phyloP scores from a whole-genome alignment of 78 protist species.

The Dictyostelium purpureum region DNA sequence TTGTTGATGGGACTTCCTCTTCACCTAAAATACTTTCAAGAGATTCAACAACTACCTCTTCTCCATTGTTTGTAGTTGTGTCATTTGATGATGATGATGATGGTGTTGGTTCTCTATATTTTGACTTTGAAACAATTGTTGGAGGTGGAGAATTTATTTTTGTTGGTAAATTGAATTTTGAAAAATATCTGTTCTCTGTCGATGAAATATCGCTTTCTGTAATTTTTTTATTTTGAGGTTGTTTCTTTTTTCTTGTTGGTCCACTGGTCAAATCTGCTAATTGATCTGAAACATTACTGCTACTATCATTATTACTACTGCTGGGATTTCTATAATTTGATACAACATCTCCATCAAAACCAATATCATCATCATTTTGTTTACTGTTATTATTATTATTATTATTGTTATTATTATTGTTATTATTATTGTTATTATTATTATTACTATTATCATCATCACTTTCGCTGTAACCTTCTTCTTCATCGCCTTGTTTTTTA shows the following conservation, averaged over 20 bases:
- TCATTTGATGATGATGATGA: not conserved
- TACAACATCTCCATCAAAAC: not conserved
- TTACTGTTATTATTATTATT: not conserved
- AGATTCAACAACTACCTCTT: too few relatives aligned
- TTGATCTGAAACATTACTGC: not conserved
- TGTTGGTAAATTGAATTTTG: constrained; percentile 27
- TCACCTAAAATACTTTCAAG: not conserved
- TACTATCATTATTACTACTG: not conserved
- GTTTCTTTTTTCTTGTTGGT: not conserved
- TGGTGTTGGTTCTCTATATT: not conserved
- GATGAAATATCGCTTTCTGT: constrained; percentile 17
- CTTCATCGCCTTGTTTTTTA: not conserved
- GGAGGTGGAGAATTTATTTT: not conserved
- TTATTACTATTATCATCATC: not conserved
- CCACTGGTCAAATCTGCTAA: not conserved
- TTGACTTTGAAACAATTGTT: not conserved
- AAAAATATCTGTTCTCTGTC: constrained; percentile 28
- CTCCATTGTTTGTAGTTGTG: not conserved
- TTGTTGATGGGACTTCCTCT: not conserved
- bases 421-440: not conserved
- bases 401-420: not conserved
- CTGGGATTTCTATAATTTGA: not conserved
- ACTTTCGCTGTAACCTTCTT: not conserved
- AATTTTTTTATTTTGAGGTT: not conserved
- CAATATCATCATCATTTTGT: too few relatives aligned